Base-by-base conservation (phyloP, 2,329 filamentous ascomycete species). In the Tolypocladium sp. region DNA sequence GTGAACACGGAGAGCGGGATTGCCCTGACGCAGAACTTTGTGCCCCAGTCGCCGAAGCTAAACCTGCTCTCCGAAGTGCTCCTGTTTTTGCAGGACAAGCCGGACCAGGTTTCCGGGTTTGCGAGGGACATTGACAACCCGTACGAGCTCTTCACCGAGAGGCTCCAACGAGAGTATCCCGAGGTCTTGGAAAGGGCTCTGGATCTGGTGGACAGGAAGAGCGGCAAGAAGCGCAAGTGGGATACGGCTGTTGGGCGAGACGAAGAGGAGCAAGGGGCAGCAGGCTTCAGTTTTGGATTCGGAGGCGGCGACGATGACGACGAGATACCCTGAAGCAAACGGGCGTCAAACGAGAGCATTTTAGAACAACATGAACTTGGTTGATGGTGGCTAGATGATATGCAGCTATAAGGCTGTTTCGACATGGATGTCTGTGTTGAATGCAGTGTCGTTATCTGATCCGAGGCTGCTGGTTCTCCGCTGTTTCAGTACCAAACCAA, bases 1-100 rank as follows among this genome's bases (percentile, higher is more conserved):
- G 87, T 97, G 53, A 97, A 97, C 69, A 77, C 96, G 1, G 89
- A 92, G 65, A 81, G 84, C 15, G 89, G 90, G 51, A 89, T 97
- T 63, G 94, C 93, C 4, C 81, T 97, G 63, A 97, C 93, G 9
- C 93, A 97, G 71, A 97, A 97, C 70, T 97, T 97, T 69, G 90
- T 97, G 15, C 92, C 94, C 44, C 77, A 77, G 62, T 85, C 85
- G 4, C 70, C 71, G 4, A 72, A 66, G 51, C 63, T 76, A 20
- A 71, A 73, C 38, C 88, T 93, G 67, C 74, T 97, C 2, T 78
- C 82, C 0, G 85, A 91, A 51, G 92, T 92, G 0, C 73, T 97
- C 57, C 83, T 83, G 1, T 97, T 97, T 66, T 73, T 97, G 66
- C 82, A 83, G 57, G 87, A 96, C 70, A 92, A 91, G 72, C 76